Percentiles rank a stretch among this genome's conserved stretches.
phyloP scores from a whole-genome alignment of 139 green algal genomes.

The Chlorella vulgaris region DNA sequence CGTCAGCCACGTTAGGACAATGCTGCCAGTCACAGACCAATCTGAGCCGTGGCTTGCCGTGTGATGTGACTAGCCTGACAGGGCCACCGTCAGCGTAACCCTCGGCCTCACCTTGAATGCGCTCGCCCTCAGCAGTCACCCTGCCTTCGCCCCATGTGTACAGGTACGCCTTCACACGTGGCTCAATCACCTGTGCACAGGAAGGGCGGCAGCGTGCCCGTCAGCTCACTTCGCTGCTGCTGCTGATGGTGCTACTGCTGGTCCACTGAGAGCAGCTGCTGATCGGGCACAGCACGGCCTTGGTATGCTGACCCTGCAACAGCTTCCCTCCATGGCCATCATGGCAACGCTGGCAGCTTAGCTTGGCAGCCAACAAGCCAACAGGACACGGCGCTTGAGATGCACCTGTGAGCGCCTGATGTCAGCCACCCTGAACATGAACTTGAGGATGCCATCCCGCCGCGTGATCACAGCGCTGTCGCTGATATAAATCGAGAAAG shows the following conservation, averaged over 20 bases:
- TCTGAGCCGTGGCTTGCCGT: too few species aligned
- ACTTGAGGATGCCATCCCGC: slow-evolving; percentile 86
- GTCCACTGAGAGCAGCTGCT: neutral
- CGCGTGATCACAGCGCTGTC: slow-evolving; percentile 75
- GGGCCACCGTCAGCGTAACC: neutral
- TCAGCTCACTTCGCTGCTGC: too few species aligned
- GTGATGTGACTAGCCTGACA: neutral
- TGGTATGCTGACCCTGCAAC: too few species aligned
- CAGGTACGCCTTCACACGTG: slow-evolving; percentile 49
- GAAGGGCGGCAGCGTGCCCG: neutral
- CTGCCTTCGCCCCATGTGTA: slow-evolving; percentile 77
- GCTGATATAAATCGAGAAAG: slow-evolving; percentile 79
- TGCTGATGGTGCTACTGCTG: neutral
- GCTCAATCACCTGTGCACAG: slow-evolving; percentile 42
- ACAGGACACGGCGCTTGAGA: neutral
- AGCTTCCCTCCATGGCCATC: neutral
- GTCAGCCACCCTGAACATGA: slow-evolving; percentile 89
- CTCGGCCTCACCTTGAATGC: neutral
- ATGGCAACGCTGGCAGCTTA: neutral
- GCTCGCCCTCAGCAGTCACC: slow-evolving; percentile 77
- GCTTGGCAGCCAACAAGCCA: too few species aligned
- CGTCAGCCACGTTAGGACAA: too few species aligned
- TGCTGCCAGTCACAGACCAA: too few species aligned
- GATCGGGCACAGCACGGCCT: too few species aligned
- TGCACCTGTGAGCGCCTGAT: slow-evolving; percentile 47